Base-by-base conservation (phyloP, 805 yeast species). In the Saturnispora sekii region DNA sequence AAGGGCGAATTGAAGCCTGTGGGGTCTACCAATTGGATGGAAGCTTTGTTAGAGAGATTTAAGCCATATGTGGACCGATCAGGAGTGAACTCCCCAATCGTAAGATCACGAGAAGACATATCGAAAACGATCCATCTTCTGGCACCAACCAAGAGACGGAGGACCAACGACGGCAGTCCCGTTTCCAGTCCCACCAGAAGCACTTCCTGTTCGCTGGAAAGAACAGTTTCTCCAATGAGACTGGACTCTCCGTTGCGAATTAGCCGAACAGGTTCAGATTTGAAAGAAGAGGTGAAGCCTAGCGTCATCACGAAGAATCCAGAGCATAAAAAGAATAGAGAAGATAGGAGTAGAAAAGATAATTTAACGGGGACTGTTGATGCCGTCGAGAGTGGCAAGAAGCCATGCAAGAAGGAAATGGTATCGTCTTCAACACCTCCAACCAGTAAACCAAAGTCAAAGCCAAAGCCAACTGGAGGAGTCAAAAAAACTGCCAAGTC, bases 171-270 rank as follows among this genome's bases (percentile, higher is more conserved):
- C 26, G 26, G 26, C 26, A 21, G 26, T 21, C 26, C 26, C 6
- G 26, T 21, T 21, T 21, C 26, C 26, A 21, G 26, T 21, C 26
- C 26, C 26, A 21, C 26, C 26, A 21, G 26, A 21, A 21, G 5
- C 26, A 21, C 26, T 2, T 21, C 26, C 26, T 21, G 7, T 6
- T 21, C 26, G 2, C 26, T 21, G 26, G 26, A 21, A 14, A 40
- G 29, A n/a, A 28, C 32, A 5, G 18, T 26, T 10, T 17, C 38
- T 14, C 38, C 43, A 11, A 15, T 33, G 10, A 15, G 38, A 16
- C 28, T 42, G 8, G 17, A 32, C 6, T 28, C 51, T 10, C 47
- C 49, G 10, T 11, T 43, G 8, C 21, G 33, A 21, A 33, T 26
- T 5, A 26, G 28, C n/a, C 38, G 38, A 32, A 16, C 17, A 3